These are phyloP conservation scores for Neonectria punicea DNA, from an alignment of 2,329 filamentous ascomycete genomes.

Conservation along the genomic window DNA sequence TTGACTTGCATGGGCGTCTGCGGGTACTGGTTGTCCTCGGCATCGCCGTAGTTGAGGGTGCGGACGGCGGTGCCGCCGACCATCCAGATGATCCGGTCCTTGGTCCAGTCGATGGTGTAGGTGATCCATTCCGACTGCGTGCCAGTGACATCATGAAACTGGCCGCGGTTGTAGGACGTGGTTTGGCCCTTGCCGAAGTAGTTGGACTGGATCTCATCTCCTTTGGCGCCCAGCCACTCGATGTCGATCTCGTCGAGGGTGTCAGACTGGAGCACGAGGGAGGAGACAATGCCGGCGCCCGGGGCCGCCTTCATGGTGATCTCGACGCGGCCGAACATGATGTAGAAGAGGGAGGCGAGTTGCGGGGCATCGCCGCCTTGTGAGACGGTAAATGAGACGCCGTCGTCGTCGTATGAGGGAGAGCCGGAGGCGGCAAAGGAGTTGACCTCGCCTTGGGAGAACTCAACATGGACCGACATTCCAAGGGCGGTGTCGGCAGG, in stretches of 20 bases:
- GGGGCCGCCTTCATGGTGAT: slow-evolving; percentile 86
- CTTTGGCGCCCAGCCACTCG: slow-evolving; percentile 89
- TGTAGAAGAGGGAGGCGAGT: slow-evolving; percentile 92
- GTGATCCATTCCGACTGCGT: slow-evolving; percentile 84
- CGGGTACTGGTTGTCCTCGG: slow-evolving; percentile 81
- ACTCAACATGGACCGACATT: slow-evolving; percentile 85
- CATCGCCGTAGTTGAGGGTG: slow-evolving; percentile 75
- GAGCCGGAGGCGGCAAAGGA: slow-evolving; percentile 78
- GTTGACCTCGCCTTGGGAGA: slow-evolving; percentile 79
- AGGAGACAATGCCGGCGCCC: slow-evolving; percentile 92
- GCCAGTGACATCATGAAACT: slow-evolving; percentile 74
- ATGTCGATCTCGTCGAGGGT: slow-evolving; percentile 95
- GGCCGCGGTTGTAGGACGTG: slow-evolving; percentile 85
- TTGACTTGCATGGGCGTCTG: slow-evolving; percentile 97
- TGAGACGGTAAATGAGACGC: slow-evolving; percentile 83
- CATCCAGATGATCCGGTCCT: slow-evolving; percentile 85
- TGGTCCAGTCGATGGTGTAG: slow-evolving; percentile 93
- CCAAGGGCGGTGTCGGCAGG: slow-evolving; percentile 83
- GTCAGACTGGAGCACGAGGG: slow-evolving; percentile 90
- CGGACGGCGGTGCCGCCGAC: slow-evolving; percentile 83
- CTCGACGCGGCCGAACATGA: slow-evolving; percentile 97
- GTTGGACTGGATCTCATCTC: slow-evolving; percentile 88
- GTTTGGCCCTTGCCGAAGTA: slow-evolving; percentile 96
- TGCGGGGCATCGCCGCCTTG: slow-evolving; percentile 85
- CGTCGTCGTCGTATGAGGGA: slow-evolving; percentile 79